These are phyloP conservation scores for Fusarium paranaense DNA, from an alignment of 2,329 filamentous ascomycete genomes.

Conservation along the genomic window DNA sequence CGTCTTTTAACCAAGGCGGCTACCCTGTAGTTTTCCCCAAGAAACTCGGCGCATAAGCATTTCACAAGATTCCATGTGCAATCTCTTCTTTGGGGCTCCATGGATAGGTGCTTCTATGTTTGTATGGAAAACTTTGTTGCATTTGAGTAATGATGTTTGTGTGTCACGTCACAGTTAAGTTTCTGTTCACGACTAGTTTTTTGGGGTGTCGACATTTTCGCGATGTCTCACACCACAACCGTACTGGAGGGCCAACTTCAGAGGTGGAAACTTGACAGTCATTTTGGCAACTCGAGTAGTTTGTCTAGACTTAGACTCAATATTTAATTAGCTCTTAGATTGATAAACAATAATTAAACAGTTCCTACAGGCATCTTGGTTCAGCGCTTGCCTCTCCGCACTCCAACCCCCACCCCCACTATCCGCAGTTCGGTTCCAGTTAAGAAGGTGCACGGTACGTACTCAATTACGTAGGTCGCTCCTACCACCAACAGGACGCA, in stretches of 20 bases:
- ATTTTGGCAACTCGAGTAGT: neutral
- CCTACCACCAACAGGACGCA: constrained; percentile 22
- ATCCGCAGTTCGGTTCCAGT: constrained; percentile 27
- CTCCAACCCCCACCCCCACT: constrained; percentile 29
- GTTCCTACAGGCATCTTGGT: neutral
- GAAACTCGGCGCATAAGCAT: neutral
- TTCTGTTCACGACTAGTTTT: neutral
- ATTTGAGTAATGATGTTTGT: neutral
- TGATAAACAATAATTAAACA: neutral
- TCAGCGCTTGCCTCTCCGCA: neutral
- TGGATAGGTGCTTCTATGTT: neutral
- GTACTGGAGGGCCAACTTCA: neutral
- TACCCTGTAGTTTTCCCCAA: neutral
- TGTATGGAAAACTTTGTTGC: neutral
- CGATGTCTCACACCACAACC: neutral
- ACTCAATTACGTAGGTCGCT: constrained; percentile 37
- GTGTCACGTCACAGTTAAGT: neutral
- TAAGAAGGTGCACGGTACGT: constrained; percentile 36
- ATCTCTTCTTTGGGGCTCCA: neutral
- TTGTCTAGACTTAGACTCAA: neutral
- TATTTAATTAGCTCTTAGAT: neutral
- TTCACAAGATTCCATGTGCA: neutral
- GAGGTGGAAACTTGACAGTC: neutral
- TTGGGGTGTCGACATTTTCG: neutral
- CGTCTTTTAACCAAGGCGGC: neutral